Evolutionary conservation across 1,284 basidiomycete genomes (phyloP), one percentile per base, ranked within the genome.

Genomic region (Irpex sp.): DNA sequence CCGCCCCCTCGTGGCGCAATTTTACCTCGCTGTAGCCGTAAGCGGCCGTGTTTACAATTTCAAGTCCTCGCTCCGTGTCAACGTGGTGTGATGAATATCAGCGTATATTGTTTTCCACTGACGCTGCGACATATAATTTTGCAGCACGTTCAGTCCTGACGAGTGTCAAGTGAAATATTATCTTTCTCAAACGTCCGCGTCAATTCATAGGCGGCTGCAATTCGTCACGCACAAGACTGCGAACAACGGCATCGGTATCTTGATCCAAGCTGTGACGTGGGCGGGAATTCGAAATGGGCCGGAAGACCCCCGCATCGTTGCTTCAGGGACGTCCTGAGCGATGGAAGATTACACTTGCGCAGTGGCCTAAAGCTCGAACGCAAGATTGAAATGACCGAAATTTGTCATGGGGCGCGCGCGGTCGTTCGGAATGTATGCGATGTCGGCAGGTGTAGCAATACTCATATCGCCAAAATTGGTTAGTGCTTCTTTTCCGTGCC

Each of bases 381-480:
- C 54, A 56, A 56, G 54, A 56, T 56, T 56, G 31, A 56, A 17
- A 36, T 26, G 15, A 56, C 31, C 31, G 21, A 15, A 36, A 56
- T 13, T 26, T 56, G 54, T 56, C 26, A 11, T 56, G 17, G 44
- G 44, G 54, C 31, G 17, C 54, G 54, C 54, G 54, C 19, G 21
- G 15, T 9, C 34, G 11, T 26, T 56, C 54, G 54, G 15, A 56
- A 8, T 31, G 19, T 8, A 51, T 17, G 49, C 49, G 49, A 51
- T 51, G 54, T 36, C 13, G 54, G 54, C 11, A 15, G 54, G 54
- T 56, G 54, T 56, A 19, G 54, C 54, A 56, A 40, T 44, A 13
- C 36, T 57, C 60, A 65, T 65, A 62, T 62, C 58, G 44, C 64
- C 64, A 62, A 34, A 62, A 40, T 40, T 48, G 64, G 61, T 61